A percentile compares a stretch with the other conserved stretches of the same genome.
These are phyloP conservation scores for Stagonosporopsis vannaccii DNA, from an alignment of 2,329 filamentous ascomycete genomes.

Conservation along the genomic window DNA sequence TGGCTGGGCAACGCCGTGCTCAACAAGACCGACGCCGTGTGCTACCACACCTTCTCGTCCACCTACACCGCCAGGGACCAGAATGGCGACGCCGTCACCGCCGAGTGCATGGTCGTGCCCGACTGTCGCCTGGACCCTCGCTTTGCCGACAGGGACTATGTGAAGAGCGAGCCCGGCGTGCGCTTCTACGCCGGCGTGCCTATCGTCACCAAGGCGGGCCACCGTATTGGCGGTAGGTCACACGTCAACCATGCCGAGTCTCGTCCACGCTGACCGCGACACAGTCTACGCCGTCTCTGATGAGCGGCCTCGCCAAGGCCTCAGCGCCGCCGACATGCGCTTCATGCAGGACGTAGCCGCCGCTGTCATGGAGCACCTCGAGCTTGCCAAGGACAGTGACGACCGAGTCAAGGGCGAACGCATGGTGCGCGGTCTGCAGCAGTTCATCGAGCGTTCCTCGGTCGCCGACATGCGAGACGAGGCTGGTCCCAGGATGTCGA, in stretches of 20 bases:
- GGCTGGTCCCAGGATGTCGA: conserved; percentile 26
- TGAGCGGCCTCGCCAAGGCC: conserved; percentile 34
- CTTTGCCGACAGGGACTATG: conserved; percentile 36
- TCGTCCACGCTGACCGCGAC: not conserved
- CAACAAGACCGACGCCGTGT: conserved; percentile 38
- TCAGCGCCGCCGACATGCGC: conserved; percentile 35
- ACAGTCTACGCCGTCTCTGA: conserved; percentile 41
- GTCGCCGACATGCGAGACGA: conserved; percentile 30
- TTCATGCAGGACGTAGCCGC: conserved; percentile 43
- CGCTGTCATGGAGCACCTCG: conserved; percentile 44
- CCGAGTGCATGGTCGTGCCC: conserved; percentile 36
- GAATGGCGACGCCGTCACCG: conserved; percentile 26
- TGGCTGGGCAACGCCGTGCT: conserved; percentile 45
- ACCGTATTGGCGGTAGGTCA: conserved; percentile 34
- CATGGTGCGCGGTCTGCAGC: conserved; percentile 45
- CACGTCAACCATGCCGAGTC: not conserved
- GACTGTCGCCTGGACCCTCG: conserved; percentile 36
- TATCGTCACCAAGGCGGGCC: conserved; percentile 38
- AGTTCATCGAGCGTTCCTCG: conserved; percentile 43
- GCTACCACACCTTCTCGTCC: conserved; percentile 38
- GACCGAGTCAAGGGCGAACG: conserved; percentile 37
- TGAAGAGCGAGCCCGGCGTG: conserved; percentile 36
- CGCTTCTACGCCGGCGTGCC: conserved; percentile 46
- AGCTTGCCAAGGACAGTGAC: conserved; percentile 38
- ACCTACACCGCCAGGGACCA: conserved; percentile 31